phyloP scores from a whole-genome alignment of 768 basidiomycete genomes.

The Suillus bovinus region DNA sequence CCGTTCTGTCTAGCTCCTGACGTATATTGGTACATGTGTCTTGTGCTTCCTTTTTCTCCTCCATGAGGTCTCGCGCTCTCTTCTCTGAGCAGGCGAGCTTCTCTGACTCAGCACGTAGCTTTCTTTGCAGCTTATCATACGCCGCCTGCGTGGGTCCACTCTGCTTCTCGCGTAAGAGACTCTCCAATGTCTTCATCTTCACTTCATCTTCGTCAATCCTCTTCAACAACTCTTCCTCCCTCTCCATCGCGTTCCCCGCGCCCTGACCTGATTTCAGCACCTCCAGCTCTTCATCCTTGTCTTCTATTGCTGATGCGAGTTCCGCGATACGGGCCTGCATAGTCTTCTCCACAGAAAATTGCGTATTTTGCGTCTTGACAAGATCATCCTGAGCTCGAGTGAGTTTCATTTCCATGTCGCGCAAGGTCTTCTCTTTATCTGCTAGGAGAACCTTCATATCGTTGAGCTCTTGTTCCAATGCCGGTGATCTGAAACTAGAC shows the following conservation, averaged over 20 bases:
- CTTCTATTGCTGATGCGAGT: constrained; percentile 46
- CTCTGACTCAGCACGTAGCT: constrained; percentile 44
- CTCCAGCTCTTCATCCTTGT: constrained; percentile 60
- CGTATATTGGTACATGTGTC: constrained; percentile 43
- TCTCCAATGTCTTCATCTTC: constrained; percentile 60
- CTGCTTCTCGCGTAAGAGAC: constrained; percentile 43
- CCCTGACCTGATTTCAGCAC: constrained; percentile 38
- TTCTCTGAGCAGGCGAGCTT: constrained; percentile 43
- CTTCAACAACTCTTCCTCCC: constrained; percentile 62
- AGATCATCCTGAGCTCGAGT: constrained; percentile 48
- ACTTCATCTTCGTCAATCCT: constrained; percentile 75
- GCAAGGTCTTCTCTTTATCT: constrained; percentile 47
- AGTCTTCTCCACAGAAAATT: constrained; percentile 51
- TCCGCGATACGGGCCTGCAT: constrained; percentile 44
- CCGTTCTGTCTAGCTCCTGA: constrained; percentile 31
- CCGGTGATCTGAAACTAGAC: constrained; percentile 48
- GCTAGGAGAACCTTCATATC: constrained; percentile 45
- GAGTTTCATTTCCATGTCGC: constrained; percentile 46
- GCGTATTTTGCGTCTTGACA: constrained; percentile 58
- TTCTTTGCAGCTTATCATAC: constrained; percentile 41
- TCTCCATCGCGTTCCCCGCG: constrained; percentile 39
- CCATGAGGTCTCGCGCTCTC: constrained; percentile 45
- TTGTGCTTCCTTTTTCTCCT: constrained; percentile 53
- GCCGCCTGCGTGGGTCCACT: constrained; percentile 33
- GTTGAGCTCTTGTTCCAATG: constrained; percentile 56